Base-by-base conservation (phyloP, 352 stramenopile genomes). In the Phytophthora macrochlamydospora region DNA sequence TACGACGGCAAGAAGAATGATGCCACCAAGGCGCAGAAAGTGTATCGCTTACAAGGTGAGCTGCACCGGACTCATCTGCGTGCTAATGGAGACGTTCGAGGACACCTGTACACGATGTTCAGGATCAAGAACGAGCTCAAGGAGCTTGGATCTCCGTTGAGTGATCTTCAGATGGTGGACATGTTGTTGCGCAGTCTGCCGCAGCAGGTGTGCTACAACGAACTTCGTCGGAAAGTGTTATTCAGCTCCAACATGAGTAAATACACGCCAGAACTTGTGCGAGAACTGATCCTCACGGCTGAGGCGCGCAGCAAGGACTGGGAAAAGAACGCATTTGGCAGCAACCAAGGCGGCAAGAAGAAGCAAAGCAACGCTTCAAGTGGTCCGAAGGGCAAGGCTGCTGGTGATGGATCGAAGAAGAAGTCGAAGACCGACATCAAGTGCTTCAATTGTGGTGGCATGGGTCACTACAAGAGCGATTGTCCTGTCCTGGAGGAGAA, bases 71-170 rank as follows among this genome's bases (percentile, higher is more conserved):
- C 59, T 37, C 30, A 37, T 18, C 37, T 67, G 43, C 51, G 52
- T 3, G 40, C 28, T 45, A 59, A 65, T 7, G 59, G 32, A 6
- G 51, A 67, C 35, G 28, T 58, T 14, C 13, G 57, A 2, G 52
- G 38, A 13, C 50, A 67, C 24, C 33, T 67, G 14, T 61, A 67
- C 43, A 60, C 55, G 51, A 18, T 67, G 31, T 67, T 67, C 33
- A 30, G 61, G 13, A 48, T 56, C 3, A 56, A 24, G 18, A 24
- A 24, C 18, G 18, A 24, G 18, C 18, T 24, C 18, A 24, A 24
- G 18, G 18, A 24, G 35, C 2, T 56, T 51, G 24, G 11, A 7
- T 9, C 37, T 37, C 51, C 12, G 50, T 33, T 35, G 46, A 51
- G 35, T 28, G 31, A 62, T 42, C n/a, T 44, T 24, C 8, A 55